phyloP scores from a whole-genome alignment of 495 filamentous ascomycete genomes.

The Podospora pseudoanserina region DNA sequence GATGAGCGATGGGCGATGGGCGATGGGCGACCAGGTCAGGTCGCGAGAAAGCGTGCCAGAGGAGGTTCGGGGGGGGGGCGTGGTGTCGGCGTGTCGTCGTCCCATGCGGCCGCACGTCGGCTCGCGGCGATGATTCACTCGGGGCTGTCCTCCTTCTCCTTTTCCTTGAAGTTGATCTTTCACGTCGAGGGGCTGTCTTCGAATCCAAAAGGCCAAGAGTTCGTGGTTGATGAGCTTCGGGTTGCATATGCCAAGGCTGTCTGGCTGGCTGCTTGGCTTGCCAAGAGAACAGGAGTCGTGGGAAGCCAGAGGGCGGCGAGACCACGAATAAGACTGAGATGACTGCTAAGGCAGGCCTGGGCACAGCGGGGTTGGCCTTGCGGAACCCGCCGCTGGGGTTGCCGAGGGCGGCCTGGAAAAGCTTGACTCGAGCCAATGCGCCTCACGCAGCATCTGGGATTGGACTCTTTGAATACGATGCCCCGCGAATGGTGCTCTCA shows the following conservation, averaged over 20 bases:
- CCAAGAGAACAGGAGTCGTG: slow-evolving; percentile 28
- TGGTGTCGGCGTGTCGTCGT: neutral
- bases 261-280: slow-evolving; percentile 31
- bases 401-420: slow-evolving; percentile 18
- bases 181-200: slow-evolving; percentile 4
- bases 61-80: neutral
- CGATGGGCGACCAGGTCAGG: neutral
- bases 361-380: slow-evolving; percentile 9
- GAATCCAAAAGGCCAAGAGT: slow-evolving; percentile 29
- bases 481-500: neutral
- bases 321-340: slow-evolving; percentile 11
- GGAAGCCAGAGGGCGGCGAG: slow-evolving; percentile 6
- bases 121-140: neutral
- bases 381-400: slow-evolving; percentile 11
- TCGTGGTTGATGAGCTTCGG: slow-evolving; percentile 30
- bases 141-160: slow-evolving; percentile 11
- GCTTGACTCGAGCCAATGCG: slow-evolving; percentile 20
- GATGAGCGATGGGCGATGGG: neutral
- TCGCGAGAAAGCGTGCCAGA: slow-evolving; percentile 3
- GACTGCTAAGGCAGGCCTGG: slow-evolving; percentile 3
- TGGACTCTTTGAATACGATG: neutral
- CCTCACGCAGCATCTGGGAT: neutral
- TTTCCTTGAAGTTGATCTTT: too few species aligned
- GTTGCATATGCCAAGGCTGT: slow-evolving; percentile 40
- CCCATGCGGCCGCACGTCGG: neutral